Base-by-base conservation (phyloP, 257 asterid genomes). In the Cruciata laevipes region DNA sequence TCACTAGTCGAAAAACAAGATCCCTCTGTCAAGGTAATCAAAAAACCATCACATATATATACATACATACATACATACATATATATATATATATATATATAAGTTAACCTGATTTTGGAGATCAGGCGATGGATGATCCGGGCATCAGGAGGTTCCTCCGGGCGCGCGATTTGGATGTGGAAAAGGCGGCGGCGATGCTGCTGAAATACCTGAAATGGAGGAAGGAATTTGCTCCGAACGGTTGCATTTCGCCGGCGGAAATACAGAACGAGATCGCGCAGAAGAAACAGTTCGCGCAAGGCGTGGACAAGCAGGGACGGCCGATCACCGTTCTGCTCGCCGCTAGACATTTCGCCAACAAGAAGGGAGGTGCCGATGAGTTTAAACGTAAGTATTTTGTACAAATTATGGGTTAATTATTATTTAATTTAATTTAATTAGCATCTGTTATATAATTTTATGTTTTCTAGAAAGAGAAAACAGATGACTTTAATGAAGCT, bases 121-220 rank as follows among this genome's bases (percentile, higher is more conserved):
- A 5, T 17, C 33, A 24, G 83, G 90, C 97, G 88, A 81, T 6
- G 53, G 91, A 90, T 63, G 94, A 93, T 61, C 40, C 55, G 8
- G 78, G 87, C 25, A 74, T 93, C 33, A 65, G 87, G 82, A 82
- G 98, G 63, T 93, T 93, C 75, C 97, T 93, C 23, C 84, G 87
- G 0, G 97, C 98, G 0, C 87, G 97, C 0, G 83, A 83, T 69
- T 78, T 70, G 6, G 84, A 86, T 65, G 61, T 78, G 49, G 87
- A 84, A 75, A 88, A 84, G 83, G 88, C 89, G 57, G 81, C 80
- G 0, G 5, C 49, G 2, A 87, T 93, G 97, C 67, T 86, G n/a
- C 6, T 73, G 69, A 85, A 79, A n/a, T 82, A 76, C 72, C 64
- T 79, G 1, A 72, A 59, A 76, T 93, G 98, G 98, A 87, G 87